Percentiles rank a stretch among this genome's conserved stretches.
Evolutionary conservation across 179 eudicot genomes (phyloP).

Genomic region (Carnegiea gigantea): DNA sequence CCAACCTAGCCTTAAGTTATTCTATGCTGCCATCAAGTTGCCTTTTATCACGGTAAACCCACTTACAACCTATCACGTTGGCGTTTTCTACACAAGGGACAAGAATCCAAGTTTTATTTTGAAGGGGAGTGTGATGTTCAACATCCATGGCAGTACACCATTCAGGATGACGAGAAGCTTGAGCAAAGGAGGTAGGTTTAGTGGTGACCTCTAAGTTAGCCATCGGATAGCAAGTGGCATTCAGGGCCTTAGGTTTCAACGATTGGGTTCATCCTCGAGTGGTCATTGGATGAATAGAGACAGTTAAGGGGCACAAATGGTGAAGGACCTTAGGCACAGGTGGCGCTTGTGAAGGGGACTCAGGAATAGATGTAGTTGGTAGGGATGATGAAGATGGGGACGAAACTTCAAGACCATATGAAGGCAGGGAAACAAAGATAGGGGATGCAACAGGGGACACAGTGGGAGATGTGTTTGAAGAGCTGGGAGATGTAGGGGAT

Average conservation of each 20-base stretch:
- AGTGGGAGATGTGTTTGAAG: not conserved
- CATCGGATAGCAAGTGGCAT: not conserved
- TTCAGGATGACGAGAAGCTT: not conserved
- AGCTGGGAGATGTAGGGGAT: no score
- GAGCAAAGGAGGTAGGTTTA: not conserved
- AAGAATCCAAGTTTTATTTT: not conserved
- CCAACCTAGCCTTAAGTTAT: not conserved
- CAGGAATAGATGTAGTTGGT: not conserved
- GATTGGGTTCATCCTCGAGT: not conserved
- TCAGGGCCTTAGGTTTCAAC: not conserved
- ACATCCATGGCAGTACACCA: not conserved
- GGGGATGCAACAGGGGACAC: not conserved
- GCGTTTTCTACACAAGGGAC: slow-evolving; percentile 1
- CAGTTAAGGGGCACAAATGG: not conserved
- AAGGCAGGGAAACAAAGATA: not conserved
- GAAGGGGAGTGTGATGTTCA: not conserved
- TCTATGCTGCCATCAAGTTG: not conserved
- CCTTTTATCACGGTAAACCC: not conserved
- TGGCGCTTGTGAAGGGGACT: not conserved
- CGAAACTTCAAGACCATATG: no score
- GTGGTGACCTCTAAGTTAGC: not conserved
- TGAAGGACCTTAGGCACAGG: not conserved
- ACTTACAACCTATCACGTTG: not conserved
- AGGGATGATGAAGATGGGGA: not conserved
- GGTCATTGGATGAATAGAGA: not conserved